These are phyloP conservation scores for Nannochloropsis granulata DNA, from an alignment of 108 stramenopile species.

Conservation along the genomic window DNA sequence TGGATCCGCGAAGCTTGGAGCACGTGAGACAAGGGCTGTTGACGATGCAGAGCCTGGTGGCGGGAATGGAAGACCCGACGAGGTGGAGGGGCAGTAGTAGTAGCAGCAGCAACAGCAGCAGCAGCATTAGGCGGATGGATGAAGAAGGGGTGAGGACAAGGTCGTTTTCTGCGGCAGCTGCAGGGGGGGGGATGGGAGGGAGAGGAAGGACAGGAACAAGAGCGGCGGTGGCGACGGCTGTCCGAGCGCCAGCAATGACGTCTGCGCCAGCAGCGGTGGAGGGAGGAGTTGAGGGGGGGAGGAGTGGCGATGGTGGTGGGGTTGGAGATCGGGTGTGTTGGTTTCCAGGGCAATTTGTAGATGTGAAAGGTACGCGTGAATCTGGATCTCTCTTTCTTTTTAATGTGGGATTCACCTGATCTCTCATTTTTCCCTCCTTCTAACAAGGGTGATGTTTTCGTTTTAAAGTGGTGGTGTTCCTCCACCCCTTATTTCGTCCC, in stretches of 20 bases:
- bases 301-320: background rate
- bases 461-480: too few species aligned
- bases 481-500: too few species aligned
- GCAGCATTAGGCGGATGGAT: background rate
- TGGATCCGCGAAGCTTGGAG: slow-evolving; percentile 42
- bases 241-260: background rate
- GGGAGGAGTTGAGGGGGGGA: background rate
- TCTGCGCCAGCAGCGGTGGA: background rate
- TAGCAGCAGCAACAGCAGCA: background rate
- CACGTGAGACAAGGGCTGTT: slow-evolving; percentile 79
- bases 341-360: background rate
- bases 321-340: background rate
- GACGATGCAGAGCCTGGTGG: slow-evolving; percentile 69
- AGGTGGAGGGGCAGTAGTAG: background rate
- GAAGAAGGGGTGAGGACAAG: too few species aligned
- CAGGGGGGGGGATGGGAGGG: background rate
- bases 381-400: too few species aligned
- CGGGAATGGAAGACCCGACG: slow-evolving; percentile 24
- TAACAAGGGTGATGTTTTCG: too few species aligned
- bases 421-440: too few species aligned
- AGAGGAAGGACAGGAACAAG: background rate
- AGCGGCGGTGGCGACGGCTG: background rate
- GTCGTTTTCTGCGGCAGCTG: background rate
- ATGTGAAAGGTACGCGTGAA: background rate
- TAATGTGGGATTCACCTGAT: too few species aligned